Base-by-base conservation (phyloP, 169 alveolate species). In the Cryptosporidium xiaoi region DNA sequence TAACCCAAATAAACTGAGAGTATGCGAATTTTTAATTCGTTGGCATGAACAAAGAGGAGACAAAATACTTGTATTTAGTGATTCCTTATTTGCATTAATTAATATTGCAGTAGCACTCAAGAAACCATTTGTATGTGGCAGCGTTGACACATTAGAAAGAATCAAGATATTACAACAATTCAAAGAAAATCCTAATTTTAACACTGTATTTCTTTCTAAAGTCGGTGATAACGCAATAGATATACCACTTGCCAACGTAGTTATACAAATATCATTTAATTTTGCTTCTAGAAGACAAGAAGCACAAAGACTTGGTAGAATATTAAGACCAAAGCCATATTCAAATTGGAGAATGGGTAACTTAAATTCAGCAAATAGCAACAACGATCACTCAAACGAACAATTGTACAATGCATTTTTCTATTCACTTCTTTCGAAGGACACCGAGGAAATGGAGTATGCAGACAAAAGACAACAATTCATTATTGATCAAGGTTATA, bases 221-320 rank as follows among this genome's bases (percentile, higher is more conserved):
- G 99, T 98, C 27, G 99, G 99, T n/a, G 99, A 98, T 92, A 98
- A 98, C 64, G 98, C 99, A 12, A 98, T 98, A 18, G 99, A 98
- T 91, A 93, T 98, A 8, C 99, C 99, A 8, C 93, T 96, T 50
- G 99, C 99, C 3, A 98, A 97, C 90, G 99, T 98, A 15, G 99
- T 98, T 62, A 98, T 98, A 50, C 99, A 98, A 92, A 97, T 98
- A 44, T 95, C 99, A 56, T 97, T 98, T 69, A 98, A 97, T 91
- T 98, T 97, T 91, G 99, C 99, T 10, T 95, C 99, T 13, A 92
- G 99, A 90, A 94, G 99, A 66, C 99, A 98, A 91, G 99, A 98
- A 93, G 99, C 99, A 1, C 98, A 98, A 92, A 93, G 99, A 51
- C 93, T 98, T 56, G 99, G 99, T n/a, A 96, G 99, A 77, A 98